Evolutionary conservation across 352 stramenopile genomes (phyloP).

Genomic region (Globisporangium orthogonon): DNA sequence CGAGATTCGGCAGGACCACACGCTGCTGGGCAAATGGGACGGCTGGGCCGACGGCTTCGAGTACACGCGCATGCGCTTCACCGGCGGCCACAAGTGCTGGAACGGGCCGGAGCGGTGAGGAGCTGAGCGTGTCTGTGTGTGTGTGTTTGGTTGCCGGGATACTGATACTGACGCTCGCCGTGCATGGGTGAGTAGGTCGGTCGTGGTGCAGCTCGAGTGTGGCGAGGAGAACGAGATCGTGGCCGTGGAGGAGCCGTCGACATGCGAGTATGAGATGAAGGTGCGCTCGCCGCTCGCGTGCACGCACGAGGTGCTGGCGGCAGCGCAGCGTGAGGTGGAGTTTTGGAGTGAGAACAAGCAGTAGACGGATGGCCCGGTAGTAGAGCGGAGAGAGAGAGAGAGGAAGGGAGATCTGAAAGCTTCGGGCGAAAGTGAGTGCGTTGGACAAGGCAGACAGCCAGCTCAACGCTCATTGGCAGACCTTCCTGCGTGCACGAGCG

Average conservation of each 20-base stretch:
- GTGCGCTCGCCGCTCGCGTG: constrained; percentile 64
- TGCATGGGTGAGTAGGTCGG: constrained; percentile 23
- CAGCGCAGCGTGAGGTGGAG: constrained; percentile 34
- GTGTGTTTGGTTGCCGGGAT: background rate
- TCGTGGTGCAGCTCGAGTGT: constrained; percentile 75
- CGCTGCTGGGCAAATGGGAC: constrained; percentile 75
- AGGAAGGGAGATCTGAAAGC: background rate
- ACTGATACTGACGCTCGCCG: background rate
- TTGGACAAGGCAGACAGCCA: background rate
- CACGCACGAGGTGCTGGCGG: constrained; percentile 32
- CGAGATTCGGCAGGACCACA: constrained; percentile 73
- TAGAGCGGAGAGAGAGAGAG: background rate
- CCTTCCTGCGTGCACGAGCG: background rate
- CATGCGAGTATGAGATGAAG: constrained; percentile 88
- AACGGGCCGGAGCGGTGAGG: constrained; percentile 80
- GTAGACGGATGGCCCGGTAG: background rate
- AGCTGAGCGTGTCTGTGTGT: background rate
- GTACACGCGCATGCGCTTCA: constrained; percentile 69
- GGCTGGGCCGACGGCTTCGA: constrained; percentile 24
- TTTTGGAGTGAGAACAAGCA: constrained; percentile 33
- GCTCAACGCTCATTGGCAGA: background rate
- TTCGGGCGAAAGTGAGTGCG: no score
- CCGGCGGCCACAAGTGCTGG: constrained; percentile 85
- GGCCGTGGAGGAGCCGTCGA: constrained; percentile 90
- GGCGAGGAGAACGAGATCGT: constrained; percentile 75